Conservation (phyloP, 169 alveolate species). For the Cyclospora cayetanensis region DNA sequence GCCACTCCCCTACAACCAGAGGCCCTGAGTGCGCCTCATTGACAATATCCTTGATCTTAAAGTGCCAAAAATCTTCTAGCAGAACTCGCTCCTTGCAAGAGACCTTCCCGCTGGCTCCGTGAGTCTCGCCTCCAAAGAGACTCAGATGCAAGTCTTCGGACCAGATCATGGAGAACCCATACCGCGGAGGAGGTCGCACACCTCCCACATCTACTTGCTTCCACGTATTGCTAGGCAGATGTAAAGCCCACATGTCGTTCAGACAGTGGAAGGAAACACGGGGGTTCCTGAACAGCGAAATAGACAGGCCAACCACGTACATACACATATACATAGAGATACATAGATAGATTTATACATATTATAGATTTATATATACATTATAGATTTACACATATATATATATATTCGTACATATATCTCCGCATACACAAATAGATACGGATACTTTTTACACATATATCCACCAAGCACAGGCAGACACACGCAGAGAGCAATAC, state of each 20-base stretch:
- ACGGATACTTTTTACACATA: too few species aligned
- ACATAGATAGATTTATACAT: too few species aligned
- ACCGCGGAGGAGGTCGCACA: conserved; percentile 86
- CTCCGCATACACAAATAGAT: too few species aligned
- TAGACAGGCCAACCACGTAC: too few species aligned
- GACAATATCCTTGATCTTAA: conserved; percentile 73
- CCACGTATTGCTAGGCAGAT: conserved; percentile 85
- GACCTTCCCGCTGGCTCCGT: conserved; percentile 72
- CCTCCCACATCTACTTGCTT: conserved; percentile 81
- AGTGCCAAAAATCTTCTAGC: conserved; percentile 88
- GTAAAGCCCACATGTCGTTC: conserved; percentile 91
- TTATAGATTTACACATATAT: too few species aligned
- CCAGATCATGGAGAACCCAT: conserved; percentile 89
- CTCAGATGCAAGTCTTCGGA: conserved; percentile 86
- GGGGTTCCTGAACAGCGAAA: conserved; percentile 1
- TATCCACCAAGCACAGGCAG: too few species aligned
- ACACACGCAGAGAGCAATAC: too few species aligned
- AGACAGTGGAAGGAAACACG: conserved; percentile 72
- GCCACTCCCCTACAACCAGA: conserved; percentile 83
- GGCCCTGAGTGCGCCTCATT: conserved; percentile 68
- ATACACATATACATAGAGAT: too few species aligned
- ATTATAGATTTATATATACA: too few species aligned
- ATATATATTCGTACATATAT: too few species aligned
- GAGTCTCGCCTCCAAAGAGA: conserved; percentile 90
- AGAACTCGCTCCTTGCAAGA: conserved; percentile 78